Evolutionary conservation across 1,284 basidiomycete genomes (phyloP).

Genomic region (Cutaneotrichosporon mucoides): DNA sequence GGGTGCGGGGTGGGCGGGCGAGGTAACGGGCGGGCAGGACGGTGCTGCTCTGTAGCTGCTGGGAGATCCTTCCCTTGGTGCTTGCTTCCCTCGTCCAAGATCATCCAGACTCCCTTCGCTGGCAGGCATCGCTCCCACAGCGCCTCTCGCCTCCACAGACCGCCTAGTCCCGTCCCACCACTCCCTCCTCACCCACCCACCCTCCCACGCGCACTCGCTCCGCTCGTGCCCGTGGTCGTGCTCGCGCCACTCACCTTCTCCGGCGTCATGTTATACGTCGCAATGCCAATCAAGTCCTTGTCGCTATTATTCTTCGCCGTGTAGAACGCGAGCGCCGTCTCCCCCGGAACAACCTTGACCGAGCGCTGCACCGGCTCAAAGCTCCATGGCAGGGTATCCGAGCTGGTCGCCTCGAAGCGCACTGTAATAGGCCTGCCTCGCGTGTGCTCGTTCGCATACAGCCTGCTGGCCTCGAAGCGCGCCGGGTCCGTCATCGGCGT

Average conservation of each 20-base stretch:
- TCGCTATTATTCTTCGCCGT: conserved; percentile 81
- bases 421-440: conserved; percentile 75
- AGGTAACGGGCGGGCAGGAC: no score
- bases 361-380: conserved; percentile 88
- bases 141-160: no score
- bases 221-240: no score
- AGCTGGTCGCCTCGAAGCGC: conserved; percentile 88
- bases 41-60: no score
- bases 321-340: conserved; percentile 96
- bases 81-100: no score
- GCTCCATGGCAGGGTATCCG: conserved; percentile 85
- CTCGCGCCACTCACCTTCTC: conserved; percentile 39
- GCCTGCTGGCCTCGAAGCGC: conserved; percentile 72
- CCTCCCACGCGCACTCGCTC: no score
- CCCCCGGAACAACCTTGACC: conserved; percentile 88
- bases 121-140: no score
- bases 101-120: no score
- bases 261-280: conserved; percentile 86
- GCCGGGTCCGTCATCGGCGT: conserved; percentile 83
- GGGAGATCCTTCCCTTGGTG: no score
- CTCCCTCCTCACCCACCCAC: no score
- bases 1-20: no score
- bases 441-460: conserved; percentile 65
- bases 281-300: conserved; percentile 94
- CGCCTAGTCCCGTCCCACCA: no score